Evolutionary conservation across 2,329 filamentous ascomycete genomes (phyloP).

Genomic region (Albophoma yamanashiensis): DNA sequence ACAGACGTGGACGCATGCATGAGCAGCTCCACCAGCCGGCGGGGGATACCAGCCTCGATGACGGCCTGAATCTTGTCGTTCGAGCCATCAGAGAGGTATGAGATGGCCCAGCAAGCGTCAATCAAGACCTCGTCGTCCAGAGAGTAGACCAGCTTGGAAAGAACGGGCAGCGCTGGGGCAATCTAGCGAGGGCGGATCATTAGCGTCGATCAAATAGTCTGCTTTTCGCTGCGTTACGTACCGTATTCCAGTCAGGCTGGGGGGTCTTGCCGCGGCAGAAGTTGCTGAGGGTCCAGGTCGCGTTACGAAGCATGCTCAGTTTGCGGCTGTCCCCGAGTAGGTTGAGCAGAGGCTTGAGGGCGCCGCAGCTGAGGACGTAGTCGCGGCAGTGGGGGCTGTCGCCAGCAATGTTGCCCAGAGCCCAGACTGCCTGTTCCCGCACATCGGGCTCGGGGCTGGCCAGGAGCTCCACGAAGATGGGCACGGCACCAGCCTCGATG

Average conservation of each 20-base stretch:
- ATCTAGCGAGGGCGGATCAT: conserved; percentile 48
- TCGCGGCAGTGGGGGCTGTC: conserved; percentile 97
- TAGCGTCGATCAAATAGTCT: background rate
- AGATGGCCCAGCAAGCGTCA: conserved; percentile 99
- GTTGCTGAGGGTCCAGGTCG: conserved; percentile 98
- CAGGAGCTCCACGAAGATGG: conserved; percentile 95
- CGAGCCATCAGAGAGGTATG: conserved; percentile 92
- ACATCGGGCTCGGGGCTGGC: conserved; percentile 96
- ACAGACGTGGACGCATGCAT: conserved; percentile 98
- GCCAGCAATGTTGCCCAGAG: conserved; percentile 95
- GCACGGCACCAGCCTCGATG: conserved; percentile 94
- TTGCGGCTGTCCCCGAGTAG: conserved; percentile 96
- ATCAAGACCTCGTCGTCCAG: conserved; percentile 97
- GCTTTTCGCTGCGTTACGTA: conserved; percentile 33
- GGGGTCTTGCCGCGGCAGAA: conserved; percentile 99
- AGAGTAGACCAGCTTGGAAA: conserved; percentile 96
- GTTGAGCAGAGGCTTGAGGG: conserved; percentile 78
- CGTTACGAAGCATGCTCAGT: conserved; percentile 97
- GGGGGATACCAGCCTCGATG: conserved; percentile 95
- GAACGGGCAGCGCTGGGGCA: conserved; percentile 82
- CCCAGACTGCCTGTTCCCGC: conserved; percentile 96
- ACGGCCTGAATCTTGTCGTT: conserved; percentile 99
- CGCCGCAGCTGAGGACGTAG: conserved; percentile 86
- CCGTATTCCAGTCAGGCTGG: conserved; percentile 94
- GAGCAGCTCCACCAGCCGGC: conserved; percentile 88